phyloP scores from a whole-genome alignment of 805 yeast genomes.

The Yarrowia divulgata region DNA sequence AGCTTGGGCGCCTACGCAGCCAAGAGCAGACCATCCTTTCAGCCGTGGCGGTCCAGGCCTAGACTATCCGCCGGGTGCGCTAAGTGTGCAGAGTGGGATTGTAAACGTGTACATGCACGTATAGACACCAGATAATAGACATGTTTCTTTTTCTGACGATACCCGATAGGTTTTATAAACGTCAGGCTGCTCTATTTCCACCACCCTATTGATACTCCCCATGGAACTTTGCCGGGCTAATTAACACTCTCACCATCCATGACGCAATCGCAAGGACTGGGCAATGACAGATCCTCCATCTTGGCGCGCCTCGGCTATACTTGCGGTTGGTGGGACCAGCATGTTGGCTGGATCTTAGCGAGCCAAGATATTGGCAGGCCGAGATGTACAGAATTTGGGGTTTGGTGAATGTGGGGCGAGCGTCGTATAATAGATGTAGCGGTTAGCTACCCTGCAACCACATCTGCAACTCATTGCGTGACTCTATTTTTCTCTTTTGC shows the following conservation, averaged over 20 bases:
- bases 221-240: too few relatives aligned
- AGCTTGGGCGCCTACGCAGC: constrained; percentile 1
- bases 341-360: neutral
- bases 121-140: too few relatives aligned
- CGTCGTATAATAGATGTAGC: neutral
- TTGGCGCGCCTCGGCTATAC: constrained; percentile 26
- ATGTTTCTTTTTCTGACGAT: too few relatives aligned
- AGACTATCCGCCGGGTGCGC: neutral
- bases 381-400: neutral
- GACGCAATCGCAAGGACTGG: constrained; percentile 15
- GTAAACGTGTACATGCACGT: too few relatives aligned
- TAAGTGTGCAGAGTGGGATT: neutral
- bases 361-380: constrained; percentile 7
- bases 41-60: constrained; percentile 4
- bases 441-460: too few relatives aligned
- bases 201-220: neutral
- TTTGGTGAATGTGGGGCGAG: neutral
- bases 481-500: too few relatives aligned
- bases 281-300: constrained; percentile 2
- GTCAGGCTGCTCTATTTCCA: too few relatives aligned
- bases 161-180: too few relatives aligned
- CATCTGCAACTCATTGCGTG: too few relatives aligned
- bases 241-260: neutral
- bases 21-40: constrained; percentile 16
- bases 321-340: neutral